phyloP scores from a whole-genome alignment of 1,284 basidiomycete genomes.

The Puccinia polysora region DNA sequence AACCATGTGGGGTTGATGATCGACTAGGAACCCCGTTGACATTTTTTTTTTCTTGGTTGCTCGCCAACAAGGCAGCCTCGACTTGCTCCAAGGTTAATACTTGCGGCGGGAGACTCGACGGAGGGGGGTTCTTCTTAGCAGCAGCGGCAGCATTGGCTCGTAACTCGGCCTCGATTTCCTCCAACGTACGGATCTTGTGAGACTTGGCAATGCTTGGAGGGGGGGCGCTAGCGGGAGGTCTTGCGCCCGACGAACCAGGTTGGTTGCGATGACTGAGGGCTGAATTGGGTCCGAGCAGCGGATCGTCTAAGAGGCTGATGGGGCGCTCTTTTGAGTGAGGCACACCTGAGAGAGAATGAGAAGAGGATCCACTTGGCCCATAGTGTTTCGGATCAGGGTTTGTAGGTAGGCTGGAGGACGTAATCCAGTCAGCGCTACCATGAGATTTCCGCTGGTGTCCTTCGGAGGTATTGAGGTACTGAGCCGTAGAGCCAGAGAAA shows the following conservation, averaged over 20 bases:
- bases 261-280: constrained; percentile 4
- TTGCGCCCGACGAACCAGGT: not conserved
- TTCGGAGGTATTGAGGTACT: constrained; percentile 30
- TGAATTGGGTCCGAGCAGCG: constrained; percentile 35
- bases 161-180: constrained; percentile 55
- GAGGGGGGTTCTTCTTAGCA: constrained; percentile 48
- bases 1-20: constrained; percentile 24
- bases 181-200: constrained; percentile 50
- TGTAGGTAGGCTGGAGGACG: constrained; percentile 25
- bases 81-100: constrained; percentile 83
- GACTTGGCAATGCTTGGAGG: constrained; percentile 11
- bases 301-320: constrained; percentile 38
- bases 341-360: constrained; percentile 4
- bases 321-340: not conserved
- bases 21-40: not conserved
- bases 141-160: constrained; percentile 54
- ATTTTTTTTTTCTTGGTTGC: constrained; percentile 36
- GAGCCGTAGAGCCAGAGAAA: constrained; percentile 44
- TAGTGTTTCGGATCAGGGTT: too few species aligned
- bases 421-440: constrained; percentile 22
- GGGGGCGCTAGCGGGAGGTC: constrained; percentile 15
- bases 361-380: constrained; percentile 6
- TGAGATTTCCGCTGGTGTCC: not conserved
- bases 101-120: constrained; percentile 48
- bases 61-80: constrained; percentile 73